Base-by-base conservation (phyloP, 176 grass and related monocot species). In the Melocanna baccifera region DNA sequence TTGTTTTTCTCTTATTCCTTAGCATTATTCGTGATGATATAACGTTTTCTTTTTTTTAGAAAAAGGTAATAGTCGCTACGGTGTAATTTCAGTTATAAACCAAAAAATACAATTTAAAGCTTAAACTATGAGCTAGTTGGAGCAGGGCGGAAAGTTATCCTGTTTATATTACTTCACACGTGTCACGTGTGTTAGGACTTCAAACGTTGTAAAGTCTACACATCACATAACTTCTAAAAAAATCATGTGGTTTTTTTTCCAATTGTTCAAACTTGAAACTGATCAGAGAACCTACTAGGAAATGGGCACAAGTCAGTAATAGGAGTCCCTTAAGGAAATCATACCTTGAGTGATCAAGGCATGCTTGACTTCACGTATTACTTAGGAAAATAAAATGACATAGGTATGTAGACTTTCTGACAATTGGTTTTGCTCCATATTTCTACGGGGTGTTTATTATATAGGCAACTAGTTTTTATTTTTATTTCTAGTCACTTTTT, bases 51-150 rank as follows among this genome's bases (percentile, higher is more conserved):
- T 32, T 34, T 34, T 34, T 34, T 4, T 4, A n/a, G n/a, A n/a
- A n/a, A n/a, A n/a, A n/a, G n/a, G 3, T 34, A 0, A 34, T 0
- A 34, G 32, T 4, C 3, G 2, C 0, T 4, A 34, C 0, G 4
- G 32, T 34, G 4, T 34, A 34, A 34, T 34, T 34, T 34, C 0
- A 34, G 32, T 4, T 0, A 34, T 34, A 34, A 34, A 34, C 0
- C 32, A 34, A 0, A 34, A 30, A 30, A 1, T 30, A 30, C 2
- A 30, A 30, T 2, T 1, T 1, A 30, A 30, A 30, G 29, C 2
- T 30, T 30, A 30, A 30, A 2, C 29, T 30, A 34, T 4, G 3
- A 34, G 32, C 3, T 34, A 34, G 32, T 34, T 34, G 32, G 32
- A 34, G 32, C 32, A 3, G 32, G 32, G 32, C 32, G 3, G 3